Evolutionary conservation across 768 basidiomycete species (phyloP).

Genomic region (Leccinum variicolor): DNA sequence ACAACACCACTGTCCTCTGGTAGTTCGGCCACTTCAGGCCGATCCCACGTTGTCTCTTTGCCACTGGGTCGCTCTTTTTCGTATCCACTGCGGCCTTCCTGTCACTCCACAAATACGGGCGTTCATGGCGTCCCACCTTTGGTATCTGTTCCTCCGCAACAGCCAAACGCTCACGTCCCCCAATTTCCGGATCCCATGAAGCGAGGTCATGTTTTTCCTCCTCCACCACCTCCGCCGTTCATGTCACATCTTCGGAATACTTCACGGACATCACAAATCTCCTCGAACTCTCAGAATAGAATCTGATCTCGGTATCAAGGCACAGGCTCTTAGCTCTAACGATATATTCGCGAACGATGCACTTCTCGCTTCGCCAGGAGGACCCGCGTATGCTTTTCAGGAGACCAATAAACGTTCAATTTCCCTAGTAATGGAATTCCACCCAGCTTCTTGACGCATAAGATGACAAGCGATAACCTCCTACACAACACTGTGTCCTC

Average conservation of each 20-base stretch:
- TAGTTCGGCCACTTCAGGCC: neutral
- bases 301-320: constrained; percentile 5
- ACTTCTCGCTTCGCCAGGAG: neutral
- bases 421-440: neutral
- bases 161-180: neutral
- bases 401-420: constrained; percentile 1
- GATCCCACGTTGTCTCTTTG: neutral
- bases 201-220: neutral
- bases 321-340: constrained; percentile 4
- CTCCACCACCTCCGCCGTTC: neutral
- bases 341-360: constrained; percentile 8
- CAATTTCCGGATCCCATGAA: constrained; percentile 2
- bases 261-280: neutral
- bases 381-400: constrained; percentile 3
- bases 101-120: neutral
- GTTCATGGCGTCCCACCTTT: neutral
- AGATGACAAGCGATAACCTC: neutral
- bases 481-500: neutral
- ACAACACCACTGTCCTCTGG: neutral
- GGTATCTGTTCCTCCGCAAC: neutral
- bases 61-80: neutral
- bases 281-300: constrained; percentile 3
- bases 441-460: neutral
- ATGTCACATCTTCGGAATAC: neutral
- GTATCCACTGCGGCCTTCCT: neutral